phyloP scores from a whole-genome alignment of 257 asterid genomes.

The Nicotiana undulata region DNA sequence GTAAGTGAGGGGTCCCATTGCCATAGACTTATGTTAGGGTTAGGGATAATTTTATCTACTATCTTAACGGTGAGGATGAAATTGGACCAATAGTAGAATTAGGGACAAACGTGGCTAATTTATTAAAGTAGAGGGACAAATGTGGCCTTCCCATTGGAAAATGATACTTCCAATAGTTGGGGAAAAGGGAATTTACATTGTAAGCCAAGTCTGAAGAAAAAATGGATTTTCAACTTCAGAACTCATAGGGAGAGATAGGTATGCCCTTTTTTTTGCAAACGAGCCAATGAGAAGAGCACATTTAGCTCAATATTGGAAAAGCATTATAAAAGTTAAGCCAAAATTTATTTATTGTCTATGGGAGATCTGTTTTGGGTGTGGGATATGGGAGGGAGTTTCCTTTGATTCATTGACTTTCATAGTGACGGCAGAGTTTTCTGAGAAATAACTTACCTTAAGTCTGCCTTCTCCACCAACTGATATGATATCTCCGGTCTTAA shows the following conservation, averaged over 20 bases:
- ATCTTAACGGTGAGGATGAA: too few species aligned
- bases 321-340: neutral
- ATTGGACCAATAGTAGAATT: too few species aligned
- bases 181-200: neutral
- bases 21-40: too few species aligned
- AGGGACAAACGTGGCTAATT: too few species aligned
- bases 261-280: neutral
- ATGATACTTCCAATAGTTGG: neutral
- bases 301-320: neutral
- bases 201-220: neutral
- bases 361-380: neutral
- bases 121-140: too few species aligned
- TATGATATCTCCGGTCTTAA: slow-evolving; percentile 61
- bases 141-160: neutral
- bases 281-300: neutral
- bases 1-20: too few species aligned
- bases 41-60: too few species aligned
- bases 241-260: neutral
- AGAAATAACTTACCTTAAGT: slow-evolving; percentile 41
- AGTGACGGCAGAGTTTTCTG: neutral
- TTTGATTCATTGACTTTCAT: neutral
- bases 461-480: slow-evolving; percentile 85
- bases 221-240: neutral
- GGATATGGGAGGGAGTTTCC: neutral
- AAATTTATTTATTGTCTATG: neutral